These are phyloP conservation scores for Apiotrichum laibachii DNA, from an alignment of 1,284 basidiomycete genomes.

Conservation along the genomic window DNA sequence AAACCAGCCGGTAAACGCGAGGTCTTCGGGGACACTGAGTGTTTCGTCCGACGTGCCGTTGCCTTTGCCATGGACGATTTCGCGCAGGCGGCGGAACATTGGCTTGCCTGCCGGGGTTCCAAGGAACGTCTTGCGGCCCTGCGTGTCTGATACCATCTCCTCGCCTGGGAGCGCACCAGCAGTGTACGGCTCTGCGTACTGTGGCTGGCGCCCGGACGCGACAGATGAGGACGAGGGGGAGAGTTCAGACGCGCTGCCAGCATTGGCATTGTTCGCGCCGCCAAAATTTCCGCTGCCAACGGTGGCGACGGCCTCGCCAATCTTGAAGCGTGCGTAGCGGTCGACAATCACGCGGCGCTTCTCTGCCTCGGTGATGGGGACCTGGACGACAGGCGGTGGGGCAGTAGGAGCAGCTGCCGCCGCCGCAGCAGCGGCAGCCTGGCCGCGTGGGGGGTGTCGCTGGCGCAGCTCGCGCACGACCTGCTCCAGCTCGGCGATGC, in stretches of 20 bases:
- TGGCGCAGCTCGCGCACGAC: conserved; percentile 67
- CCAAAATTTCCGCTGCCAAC: conserved; percentile 23
- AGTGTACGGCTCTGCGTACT: conserved; percentile 36
- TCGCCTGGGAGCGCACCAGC: conserved; percentile 40
- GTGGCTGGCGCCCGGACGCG: conserved; percentile 7
- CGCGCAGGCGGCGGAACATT: conserved; percentile 34
- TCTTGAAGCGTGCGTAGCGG: conserved; percentile 47
- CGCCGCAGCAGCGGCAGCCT: conserved; percentile 2
- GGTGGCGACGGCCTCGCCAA: conserved; percentile 43
- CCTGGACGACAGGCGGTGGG: background rate
- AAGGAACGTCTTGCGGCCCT: conserved; percentile 41
- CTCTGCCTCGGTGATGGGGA: conserved; percentile 25
- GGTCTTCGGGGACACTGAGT: conserved; percentile 42
- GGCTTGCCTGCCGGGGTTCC: conserved; percentile 43
- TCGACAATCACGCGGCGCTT: conserved; percentile 47
- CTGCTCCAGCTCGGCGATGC: conserved; percentile 85
- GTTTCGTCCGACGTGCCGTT: conserved; percentile 25
- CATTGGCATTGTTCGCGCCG: background rate
- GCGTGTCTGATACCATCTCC: conserved; percentile 40
- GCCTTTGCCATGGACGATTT: conserved; percentile 16
- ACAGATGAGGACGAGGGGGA: conserved; percentile 12
- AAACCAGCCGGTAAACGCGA: conserved; percentile 48
- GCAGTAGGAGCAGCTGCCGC: background rate
- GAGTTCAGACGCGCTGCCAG: conserved; percentile 6
- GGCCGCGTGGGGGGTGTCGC: conserved; percentile 23